A percentile compares a stretch with the other conserved stretches of the same genome.
Conservation (phyloP, 805 yeast genomes). For the Schizosaccharomyces octosporus region DNA sequence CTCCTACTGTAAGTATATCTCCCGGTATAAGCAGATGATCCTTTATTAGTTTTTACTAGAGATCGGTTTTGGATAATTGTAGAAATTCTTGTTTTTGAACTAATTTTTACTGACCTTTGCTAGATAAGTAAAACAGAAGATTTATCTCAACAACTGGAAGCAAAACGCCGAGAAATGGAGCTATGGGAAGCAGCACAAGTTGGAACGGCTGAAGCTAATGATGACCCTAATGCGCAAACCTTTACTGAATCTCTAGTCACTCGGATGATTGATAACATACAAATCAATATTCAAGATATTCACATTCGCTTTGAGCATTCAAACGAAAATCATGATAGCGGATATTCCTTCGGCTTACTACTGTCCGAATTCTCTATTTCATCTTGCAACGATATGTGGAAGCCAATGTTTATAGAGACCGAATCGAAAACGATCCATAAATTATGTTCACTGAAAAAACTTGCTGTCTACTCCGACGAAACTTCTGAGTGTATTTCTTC, state of each 20-base stretch:
- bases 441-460: conserved; percentile 42
- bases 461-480: conserved; percentile 64
- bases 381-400: conserved; percentile 68
- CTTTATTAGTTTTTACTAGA: conserved; percentile 22
- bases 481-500: conserved; percentile 4
- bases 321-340: conserved; percentile 34
- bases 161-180: conserved; percentile 46
- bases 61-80: too few species aligned
- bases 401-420: conserved; percentile 59
- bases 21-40: conserved; percentile 25
- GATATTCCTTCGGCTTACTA: conserved; percentile 64
- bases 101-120: not conserved
- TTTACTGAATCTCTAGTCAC: conserved; percentile 73
- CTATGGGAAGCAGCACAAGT: conserved; percentile 25
- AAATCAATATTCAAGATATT: conserved; percentile 69
- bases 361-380: conserved; percentile 74
- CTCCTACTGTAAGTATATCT: not conserved
- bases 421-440: conserved; percentile 37
- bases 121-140: conserved; percentile 27
- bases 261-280: conserved; percentile 67
- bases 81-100: too few species aligned
- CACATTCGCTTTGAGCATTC: conserved; percentile 77
- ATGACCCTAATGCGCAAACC: conserved; percentile 35
- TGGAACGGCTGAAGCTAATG: conserved; percentile 1
- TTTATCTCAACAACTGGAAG: conserved; percentile 33